Percentiles rank a stretch among this genome's conserved stretches.
Evolutionary conservation across 2,329 filamentous ascomycete genomes (phyloP).

Genomic region (Cladosporium sphaerospermum): DNA sequence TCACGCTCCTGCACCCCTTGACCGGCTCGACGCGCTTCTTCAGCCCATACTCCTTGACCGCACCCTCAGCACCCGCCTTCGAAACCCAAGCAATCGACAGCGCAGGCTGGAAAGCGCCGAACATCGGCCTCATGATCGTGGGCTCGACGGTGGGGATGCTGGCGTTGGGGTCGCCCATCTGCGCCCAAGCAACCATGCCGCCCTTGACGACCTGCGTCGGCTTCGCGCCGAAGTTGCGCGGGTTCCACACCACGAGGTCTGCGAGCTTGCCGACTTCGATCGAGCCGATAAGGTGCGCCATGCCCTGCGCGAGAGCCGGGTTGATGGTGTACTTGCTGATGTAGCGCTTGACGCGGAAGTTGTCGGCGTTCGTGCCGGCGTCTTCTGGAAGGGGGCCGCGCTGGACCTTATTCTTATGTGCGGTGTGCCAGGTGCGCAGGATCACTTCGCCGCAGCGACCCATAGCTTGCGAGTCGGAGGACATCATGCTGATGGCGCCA

Average conservation of each 20-base stretch:
- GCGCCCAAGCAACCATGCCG: constrained; percentile 72
- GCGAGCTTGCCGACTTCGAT: constrained; percentile 85
- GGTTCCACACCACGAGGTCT: constrained; percentile 82
- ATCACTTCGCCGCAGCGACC: constrained; percentile 92
- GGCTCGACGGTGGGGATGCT: constrained; percentile 84
- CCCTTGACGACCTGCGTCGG: constrained; percentile 77
- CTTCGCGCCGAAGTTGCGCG: constrained; percentile 80
- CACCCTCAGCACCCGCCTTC: constrained; percentile 61
- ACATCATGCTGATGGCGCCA: constrained; percentile 97
- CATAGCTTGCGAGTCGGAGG: constrained; percentile 92
- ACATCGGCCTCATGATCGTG: constrained; percentile 79
- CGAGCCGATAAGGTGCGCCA: constrained; percentile 78
- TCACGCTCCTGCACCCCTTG: constrained; percentile 64
- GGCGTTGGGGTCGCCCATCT: constrained; percentile 61
- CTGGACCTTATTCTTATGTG: constrained; percentile 92
- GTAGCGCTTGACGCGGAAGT: constrained; percentile 87
- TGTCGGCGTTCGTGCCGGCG: constrained; percentile 71
- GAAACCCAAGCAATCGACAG: constrained; percentile 79
- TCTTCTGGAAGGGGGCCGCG: constrained; percentile 73
- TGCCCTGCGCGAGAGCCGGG: constrained; percentile 83
- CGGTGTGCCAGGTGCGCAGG: constrained; percentile 90
- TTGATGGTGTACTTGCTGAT: constrained; percentile 96
- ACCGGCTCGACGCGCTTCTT: constrained; percentile 77
- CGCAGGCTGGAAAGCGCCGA: constrained; percentile 57
- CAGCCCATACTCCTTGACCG: constrained; percentile 65